These are phyloP conservation scores for Aciculoconidium aculeatum DNA, from an alignment of 805 yeast species.

Conservation along the genomic window DNA sequence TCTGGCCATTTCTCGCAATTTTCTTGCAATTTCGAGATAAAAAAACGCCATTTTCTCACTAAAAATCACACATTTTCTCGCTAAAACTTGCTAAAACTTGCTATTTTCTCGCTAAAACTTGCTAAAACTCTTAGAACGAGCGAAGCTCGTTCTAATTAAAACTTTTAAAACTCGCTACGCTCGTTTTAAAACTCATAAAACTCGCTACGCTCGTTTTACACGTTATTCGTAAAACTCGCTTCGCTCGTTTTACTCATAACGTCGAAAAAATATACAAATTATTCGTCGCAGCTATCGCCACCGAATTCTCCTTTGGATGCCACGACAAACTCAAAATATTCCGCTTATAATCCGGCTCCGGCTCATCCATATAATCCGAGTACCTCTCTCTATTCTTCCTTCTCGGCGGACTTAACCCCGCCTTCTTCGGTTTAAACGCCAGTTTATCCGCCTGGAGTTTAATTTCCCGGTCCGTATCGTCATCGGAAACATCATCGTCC, in stretches of 20 bases:
- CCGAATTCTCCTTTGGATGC: constrained; percentile 96
- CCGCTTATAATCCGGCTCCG: constrained; percentile 87
- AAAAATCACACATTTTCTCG: too few relatives aligned
- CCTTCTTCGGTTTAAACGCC: constrained; percentile 81
- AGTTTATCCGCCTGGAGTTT: constrained; percentile 96
- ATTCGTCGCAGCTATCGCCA: constrained; percentile 97
- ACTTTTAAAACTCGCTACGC: too few relatives aligned
- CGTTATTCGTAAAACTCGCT: too few relatives aligned
- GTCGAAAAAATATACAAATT: constrained; percentile 83
- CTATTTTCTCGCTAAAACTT: too few relatives aligned
- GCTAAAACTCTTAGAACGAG: too few relatives aligned
- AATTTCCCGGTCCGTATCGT: constrained; percentile 51
- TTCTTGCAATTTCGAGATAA: too few relatives aligned
- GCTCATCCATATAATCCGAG: constrained; percentile 81
- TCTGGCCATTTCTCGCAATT: too few relatives aligned
- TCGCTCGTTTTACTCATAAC: constrained; percentile 35
- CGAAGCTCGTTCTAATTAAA: too few relatives aligned
- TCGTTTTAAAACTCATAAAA: too few relatives aligned
- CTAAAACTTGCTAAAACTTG: too few relatives aligned
- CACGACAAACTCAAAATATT: constrained; percentile 92
- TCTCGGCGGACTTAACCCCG: constrained; percentile 38
- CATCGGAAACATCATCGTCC: constrained; percentile 26
- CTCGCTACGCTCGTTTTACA: too few relatives aligned
- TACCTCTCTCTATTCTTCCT: constrained; percentile 61
- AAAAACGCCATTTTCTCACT: too few relatives aligned